A percentile compares a stretch with the other conserved stretches of the same genome.
phyloP scores from a whole-genome alignment of 2,329 filamentous ascomycete species.

The Neofusicoccum umdonicola region DNA sequence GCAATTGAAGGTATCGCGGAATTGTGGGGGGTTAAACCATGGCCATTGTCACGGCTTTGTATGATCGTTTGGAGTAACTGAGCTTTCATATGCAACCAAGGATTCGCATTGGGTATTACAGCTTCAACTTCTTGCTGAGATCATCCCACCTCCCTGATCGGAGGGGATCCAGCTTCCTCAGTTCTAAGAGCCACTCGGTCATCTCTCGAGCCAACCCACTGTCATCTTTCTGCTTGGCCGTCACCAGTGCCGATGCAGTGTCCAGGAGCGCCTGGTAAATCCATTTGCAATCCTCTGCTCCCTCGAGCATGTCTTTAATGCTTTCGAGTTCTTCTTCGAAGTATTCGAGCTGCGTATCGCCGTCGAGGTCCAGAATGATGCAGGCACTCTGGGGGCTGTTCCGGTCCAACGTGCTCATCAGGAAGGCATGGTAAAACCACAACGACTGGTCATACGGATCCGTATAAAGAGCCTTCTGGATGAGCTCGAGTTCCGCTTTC shows the following conservation, averaged over 20 bases:
- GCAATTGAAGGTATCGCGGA: no score
- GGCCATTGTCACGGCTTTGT: no score
- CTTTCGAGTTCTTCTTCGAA: constrained; percentile 70
- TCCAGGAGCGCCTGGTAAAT: constrained; percentile 84
- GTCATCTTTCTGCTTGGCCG: not conserved
- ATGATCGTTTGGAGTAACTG: no score
- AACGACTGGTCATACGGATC: constrained; percentile 93
- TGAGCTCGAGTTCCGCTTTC: constrained; percentile 71
- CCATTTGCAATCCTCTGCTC: constrained; percentile 75
- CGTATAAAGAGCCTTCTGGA: constrained; percentile 77
- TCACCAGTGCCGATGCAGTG: constrained; percentile 53
- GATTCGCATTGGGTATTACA: not conserved
- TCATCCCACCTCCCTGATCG: constrained; percentile 74
- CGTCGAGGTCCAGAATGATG: constrained; percentile 64
- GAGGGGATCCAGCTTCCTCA: constrained; percentile 71
- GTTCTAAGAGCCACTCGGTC: constrained; percentile 56
- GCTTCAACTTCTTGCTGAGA: constrained; percentile 10
- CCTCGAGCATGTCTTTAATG: constrained; percentile 66
- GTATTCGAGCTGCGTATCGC: constrained; percentile 61
- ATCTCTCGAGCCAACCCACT: constrained; percentile 57
- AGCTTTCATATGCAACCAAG: no score
- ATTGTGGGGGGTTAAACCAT: no score
- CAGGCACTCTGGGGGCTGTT: constrained; percentile 50
- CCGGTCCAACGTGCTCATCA: constrained; percentile 65
- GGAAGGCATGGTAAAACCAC: constrained; percentile 94